phyloP scores from a whole-genome alignment of 73 alveolate species.

The Paraurostyla sp. region DNA sequence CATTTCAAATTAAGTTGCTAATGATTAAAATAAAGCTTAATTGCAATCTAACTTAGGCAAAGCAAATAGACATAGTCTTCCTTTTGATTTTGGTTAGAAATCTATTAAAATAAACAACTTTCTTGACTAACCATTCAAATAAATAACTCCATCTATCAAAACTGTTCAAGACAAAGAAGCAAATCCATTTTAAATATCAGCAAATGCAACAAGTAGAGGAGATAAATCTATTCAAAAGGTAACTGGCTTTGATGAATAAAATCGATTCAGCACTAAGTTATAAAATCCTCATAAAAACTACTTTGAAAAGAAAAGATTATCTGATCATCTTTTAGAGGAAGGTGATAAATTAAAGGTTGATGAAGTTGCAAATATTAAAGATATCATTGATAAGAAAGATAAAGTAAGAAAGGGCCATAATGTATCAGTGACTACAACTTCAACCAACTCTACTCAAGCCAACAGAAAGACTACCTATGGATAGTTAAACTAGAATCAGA shows the following conservation, averaged over 20 bases:
- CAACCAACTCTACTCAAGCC: constrained; percentile 16
- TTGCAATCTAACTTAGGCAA: too few relatives aligned
- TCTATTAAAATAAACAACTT: constrained; percentile 13
- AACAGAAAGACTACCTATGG: not conserved
- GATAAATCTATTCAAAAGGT: not conserved
- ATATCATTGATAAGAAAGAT: constrained; percentile 34
- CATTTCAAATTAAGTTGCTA: not conserved
- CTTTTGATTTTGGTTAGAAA: constrained; percentile 11
- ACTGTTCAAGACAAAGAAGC: not conserved
- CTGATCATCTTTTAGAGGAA: not conserved
- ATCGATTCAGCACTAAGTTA: not conserved
- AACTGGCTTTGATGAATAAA: constrained; percentile 27
- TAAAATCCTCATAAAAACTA: not conserved
- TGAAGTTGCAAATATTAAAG: constrained; percentile 15
- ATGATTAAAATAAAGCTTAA: too few relatives aligned
- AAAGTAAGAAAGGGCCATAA: constrained; percentile 28
- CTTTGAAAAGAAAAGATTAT: constrained; percentile 34
- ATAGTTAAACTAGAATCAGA: not conserved
- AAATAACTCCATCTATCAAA: constrained; percentile 13
- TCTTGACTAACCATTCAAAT: constrained; percentile 6
- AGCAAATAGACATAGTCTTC: constrained; percentile 21
- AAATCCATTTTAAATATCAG: not conserved
- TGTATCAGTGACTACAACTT: constrained; percentile 40
- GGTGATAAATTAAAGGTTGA: not conserved
- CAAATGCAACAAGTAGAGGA: not conserved